Evolutionary conservation across 148 eudicot species (phyloP).

Genomic region (Cornus kousa): DNA sequence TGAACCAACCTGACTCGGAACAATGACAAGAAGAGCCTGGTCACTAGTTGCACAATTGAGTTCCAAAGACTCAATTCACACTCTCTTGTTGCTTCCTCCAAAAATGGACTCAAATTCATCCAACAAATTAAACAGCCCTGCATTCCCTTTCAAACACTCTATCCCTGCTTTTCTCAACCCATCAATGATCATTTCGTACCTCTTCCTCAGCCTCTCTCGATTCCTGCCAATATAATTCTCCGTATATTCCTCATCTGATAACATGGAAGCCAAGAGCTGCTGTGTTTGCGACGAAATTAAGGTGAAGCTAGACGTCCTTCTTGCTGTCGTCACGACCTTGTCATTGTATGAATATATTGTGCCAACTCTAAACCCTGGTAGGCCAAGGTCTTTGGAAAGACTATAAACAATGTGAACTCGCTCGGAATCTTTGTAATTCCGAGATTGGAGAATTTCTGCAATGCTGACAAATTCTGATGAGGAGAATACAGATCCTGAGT

Average conservation of each 20-base stretch:
- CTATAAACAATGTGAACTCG: conserved; percentile 86
- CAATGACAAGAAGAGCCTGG: conserved; percentile 85
- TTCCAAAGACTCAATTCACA: conserved; percentile 63
- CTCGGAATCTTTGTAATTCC: conserved; percentile 48
- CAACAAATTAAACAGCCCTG: conserved; percentile 83
- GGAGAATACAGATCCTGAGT: conserved; percentile 77
- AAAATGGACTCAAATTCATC: conserved; percentile 64
- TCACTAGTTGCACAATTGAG: conserved; percentile 48
- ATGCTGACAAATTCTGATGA: conserved; percentile 67
- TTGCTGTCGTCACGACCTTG: conserved; percentile 73
- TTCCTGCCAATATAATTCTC: conserved; percentile 55
- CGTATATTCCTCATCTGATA: conserved; percentile 54
- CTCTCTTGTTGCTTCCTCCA: conserved; percentile 46
- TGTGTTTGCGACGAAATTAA: conserved; percentile 90
- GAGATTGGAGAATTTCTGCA: conserved; percentile 52
- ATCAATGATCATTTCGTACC: conserved; percentile 60
- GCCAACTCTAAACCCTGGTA: conserved; percentile 90
- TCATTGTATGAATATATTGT: conserved; percentile 86
- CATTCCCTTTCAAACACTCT: conserved; percentile 74
- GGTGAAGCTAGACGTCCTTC: conserved; percentile 91
- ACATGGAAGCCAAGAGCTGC: conserved; percentile 63
- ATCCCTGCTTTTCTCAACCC: conserved; percentile 59
- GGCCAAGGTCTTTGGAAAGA: conserved; percentile 84
- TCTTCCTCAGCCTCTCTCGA: conserved; percentile 51
- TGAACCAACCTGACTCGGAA: conserved; percentile 81